A percentile compares a stretch with the other conserved stretches of the same genome.
These are phyloP conservation scores for Rugonectria rugulosa DNA, from an alignment of 2,329 filamentous ascomycete species.

Conservation along the genomic window DNA sequence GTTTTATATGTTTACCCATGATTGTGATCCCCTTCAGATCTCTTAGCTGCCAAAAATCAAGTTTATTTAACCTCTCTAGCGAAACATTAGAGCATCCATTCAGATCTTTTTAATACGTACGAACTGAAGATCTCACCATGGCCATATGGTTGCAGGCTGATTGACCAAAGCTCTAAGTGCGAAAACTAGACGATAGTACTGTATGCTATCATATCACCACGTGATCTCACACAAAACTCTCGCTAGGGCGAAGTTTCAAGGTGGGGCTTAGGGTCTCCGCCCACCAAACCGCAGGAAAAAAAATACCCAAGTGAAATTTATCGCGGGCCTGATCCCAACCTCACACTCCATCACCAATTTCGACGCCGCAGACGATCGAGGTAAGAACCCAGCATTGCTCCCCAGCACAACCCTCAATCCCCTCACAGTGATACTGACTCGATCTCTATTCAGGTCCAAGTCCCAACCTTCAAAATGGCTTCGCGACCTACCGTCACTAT, in stretches of 20 bases:
- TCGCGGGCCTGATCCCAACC: constrained; percentile 42
- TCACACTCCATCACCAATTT: constrained; percentile 46
- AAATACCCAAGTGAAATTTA: constrained; percentile 49
- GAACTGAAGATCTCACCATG: too few species aligned
- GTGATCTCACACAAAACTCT: constrained; percentile 26
- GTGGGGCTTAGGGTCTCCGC: constrained; percentile 50
- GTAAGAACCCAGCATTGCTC: constrained; percentile 39
- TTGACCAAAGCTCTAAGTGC: not conserved
- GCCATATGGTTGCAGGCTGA: too few species aligned
- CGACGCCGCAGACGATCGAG: constrained; percentile 52
- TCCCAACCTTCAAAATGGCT: constrained; percentile 74
- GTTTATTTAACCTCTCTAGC: too few species aligned
- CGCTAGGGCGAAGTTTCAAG: constrained; percentile 40
- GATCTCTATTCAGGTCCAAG: constrained; percentile 42
- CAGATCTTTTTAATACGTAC: too few species aligned
- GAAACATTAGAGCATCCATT: too few species aligned
- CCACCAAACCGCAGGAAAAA: constrained; percentile 50
- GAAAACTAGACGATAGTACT: not conserved
- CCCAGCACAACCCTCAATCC: constrained; percentile 7
- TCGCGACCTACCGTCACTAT: constrained; percentile 97
- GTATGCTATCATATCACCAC: constrained; percentile 25
- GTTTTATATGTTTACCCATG: too few species aligned
- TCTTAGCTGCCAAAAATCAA: too few species aligned
- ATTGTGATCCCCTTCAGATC: too few species aligned
- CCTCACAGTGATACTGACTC: constrained; percentile 30